Base-by-base conservation (phyloP, 768 basidiomycete species). In the Phylloporus sp. region DNA sequence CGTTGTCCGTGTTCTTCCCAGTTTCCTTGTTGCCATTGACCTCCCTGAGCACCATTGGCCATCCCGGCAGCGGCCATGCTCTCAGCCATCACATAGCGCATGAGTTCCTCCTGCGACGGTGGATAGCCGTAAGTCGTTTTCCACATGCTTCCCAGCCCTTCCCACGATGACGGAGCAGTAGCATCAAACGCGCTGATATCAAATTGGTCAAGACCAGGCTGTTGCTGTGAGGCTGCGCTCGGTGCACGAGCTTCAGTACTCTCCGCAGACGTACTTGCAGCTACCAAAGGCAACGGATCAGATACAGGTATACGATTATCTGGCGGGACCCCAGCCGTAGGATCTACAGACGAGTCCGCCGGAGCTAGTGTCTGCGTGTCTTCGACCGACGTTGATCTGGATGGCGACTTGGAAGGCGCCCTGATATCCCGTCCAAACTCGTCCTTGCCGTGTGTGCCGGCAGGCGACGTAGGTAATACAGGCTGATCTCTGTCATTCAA, bases 371-470 rank as follows among this genome's bases (percentile, higher is more conserved):
- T 36, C 46, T 51, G 57, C 34, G 61, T 52, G 54, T 54, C 55
- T 49, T 61, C 60, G 46, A 45, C 49, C 37, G 61, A 61, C 41
- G 36, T 42, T 4, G 66, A 56, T 45, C 65, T 59, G 28, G 67
- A 63, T 41, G 57, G 64, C 46, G 65, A 63, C 38, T 50, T 44
- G 31, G 85, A 81, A 33, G 69, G 66, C 28, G 77, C 69, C 57
- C 88, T 76, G 60, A 89, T 75, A 63, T 90, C 87, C 57, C 89
- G 82, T 55, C 89, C 88, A 67, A 91, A 91, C 66, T 91, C 88
- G 76, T 91, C 88, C 67, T 81, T 88, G 47, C 70, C 81, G n/a
- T 63, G 54, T 43, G 61, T 61, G 39, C 60, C 68, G 42, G 53
- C 53, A 60, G 52, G 55, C 32, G 62, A 38, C 18, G 55, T 42